These are phyloP conservation scores for Clonostachys byssicola DNA, from an alignment of 2,329 filamentous ascomycete genomes.

Conservation along the genomic window DNA sequence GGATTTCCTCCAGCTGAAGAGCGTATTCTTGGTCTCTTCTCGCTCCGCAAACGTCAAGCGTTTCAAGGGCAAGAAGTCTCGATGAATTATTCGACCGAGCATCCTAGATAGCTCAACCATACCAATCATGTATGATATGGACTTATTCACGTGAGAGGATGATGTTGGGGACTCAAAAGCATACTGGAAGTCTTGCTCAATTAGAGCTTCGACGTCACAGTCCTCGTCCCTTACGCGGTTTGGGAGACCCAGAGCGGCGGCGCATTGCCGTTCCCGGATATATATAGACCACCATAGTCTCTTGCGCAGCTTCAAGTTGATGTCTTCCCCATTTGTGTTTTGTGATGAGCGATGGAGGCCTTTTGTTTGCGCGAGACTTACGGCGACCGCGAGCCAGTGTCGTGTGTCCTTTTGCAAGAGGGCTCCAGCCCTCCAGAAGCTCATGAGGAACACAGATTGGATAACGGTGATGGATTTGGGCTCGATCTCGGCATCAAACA, in stretches of 20 bases:
- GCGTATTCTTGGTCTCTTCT: constrained; percentile 22
- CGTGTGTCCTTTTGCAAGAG: constrained; percentile 31
- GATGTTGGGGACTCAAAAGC: constrained; percentile 12
- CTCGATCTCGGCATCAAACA: constrained; percentile 43
- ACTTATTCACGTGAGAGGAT: constrained; percentile 8
- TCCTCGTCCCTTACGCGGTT: constrained; percentile 43
- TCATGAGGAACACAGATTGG: constrained; percentile 41
- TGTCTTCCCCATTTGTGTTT: no score
- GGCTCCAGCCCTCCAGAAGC: constrained; percentile 43
- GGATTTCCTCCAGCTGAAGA: constrained; percentile 30
- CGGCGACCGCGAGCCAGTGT: constrained; percentile 38
- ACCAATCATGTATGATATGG: constrained; percentile 27
- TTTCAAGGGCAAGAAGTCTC: no score
- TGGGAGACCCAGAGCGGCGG: constrained; percentile 37
- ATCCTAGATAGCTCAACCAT: constrained; percentile 12
- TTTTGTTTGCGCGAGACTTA: constrained; percentile 37
- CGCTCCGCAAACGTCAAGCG: no score
- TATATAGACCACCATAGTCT: constrained; percentile 45
- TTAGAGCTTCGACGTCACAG: constrained; percentile 32
- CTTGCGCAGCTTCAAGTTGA: no score
- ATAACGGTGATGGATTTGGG: constrained; percentile 36
- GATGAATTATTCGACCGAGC: constrained; percentile 14
- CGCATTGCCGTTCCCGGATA: constrained; percentile 41
- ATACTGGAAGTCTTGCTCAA: constrained; percentile 7
- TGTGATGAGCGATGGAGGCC: constrained; percentile 28